Conservation (phyloP, 208 protist genomes). For the Plasmodiophora brassicae region DNA sequence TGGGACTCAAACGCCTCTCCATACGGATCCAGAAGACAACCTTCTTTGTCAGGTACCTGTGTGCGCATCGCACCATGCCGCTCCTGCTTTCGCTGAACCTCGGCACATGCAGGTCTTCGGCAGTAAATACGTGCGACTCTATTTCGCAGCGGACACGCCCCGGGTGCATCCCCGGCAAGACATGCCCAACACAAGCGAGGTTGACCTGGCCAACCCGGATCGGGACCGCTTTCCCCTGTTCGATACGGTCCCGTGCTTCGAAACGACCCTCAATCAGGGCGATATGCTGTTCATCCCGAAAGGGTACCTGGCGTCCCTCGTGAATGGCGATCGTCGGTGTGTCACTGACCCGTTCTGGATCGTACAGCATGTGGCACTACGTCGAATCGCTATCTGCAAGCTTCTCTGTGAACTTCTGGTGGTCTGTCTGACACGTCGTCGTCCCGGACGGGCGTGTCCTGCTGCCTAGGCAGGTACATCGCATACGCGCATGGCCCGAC, state of each 20-base stretch:
- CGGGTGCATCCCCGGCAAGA: neutral
- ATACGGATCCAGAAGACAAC: neutral
- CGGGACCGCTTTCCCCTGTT: neutral
- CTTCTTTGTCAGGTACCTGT: neutral
- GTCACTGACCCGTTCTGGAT: neutral
- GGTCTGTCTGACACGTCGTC: neutral
- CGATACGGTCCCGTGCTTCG: neutral
- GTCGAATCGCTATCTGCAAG: neutral
- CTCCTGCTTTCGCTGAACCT: neutral
- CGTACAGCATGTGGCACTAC: conserved; percentile 8
- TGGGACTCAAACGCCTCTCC: neutral
- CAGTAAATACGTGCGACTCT: conserved; percentile 6
- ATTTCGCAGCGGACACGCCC: neutral
- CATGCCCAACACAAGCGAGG: neutral
- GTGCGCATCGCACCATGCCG: neutral
- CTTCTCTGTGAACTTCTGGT: conserved; percentile 34
- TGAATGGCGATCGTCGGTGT: neutral
- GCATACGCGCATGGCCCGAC: too few species aligned
- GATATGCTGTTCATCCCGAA: conserved; percentile 23
- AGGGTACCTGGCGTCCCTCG: neutral
- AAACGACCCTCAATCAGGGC: neutral
- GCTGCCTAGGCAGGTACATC: too few species aligned
- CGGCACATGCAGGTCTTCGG: neutral
- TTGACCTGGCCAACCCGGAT: neutral
- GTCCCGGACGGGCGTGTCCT: too few species aligned